Percentiles rank a stretch among this genome's conserved stretches.
Evolutionary conservation across 1,284 basidiomycete species (phyloP).

Genomic region (Retiboletus flavoniger): DNA sequence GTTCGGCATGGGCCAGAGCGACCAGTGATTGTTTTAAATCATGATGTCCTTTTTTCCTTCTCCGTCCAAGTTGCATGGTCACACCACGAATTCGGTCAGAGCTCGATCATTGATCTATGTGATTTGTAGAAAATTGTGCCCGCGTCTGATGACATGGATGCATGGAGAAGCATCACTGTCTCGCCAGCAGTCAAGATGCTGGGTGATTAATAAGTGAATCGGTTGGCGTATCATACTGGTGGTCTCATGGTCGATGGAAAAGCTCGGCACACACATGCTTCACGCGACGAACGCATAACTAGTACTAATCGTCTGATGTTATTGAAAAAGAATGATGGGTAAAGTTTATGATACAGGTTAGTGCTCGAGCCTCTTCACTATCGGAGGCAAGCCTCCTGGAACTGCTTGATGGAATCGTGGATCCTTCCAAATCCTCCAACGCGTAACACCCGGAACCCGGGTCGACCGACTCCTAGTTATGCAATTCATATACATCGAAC

Average conservation of each 20-base stretch:
- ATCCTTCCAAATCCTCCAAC: not conserved
- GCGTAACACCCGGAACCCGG: not conserved
- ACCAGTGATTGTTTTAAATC: not conserved
- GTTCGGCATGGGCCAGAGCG: not conserved
- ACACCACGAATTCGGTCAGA: not conserved
- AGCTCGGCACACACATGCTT: not conserved
- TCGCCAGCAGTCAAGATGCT: too few species aligned
- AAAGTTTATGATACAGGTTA: slow-evolving; percentile 1
- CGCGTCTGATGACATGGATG: too few species aligned
- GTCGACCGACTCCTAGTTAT: not conserved
- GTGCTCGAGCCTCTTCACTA: not conserved
- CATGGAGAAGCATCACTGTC: too few species aligned
- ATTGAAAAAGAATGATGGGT: not conserved
- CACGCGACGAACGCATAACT: too few species aligned
- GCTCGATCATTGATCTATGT: too few species aligned
- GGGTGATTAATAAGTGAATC: too few species aligned
- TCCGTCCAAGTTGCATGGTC: not conserved
- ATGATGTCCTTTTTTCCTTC: not conserved
- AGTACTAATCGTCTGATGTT: too few species aligned
- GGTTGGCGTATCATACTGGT: too few species aligned
- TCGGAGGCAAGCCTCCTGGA: not conserved
- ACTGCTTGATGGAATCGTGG: not conserved
- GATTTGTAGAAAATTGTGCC: too few species aligned
- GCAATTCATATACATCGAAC: not conserved
- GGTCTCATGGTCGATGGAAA: too few species aligned